phyloP scores from a whole-genome alignment of 257 asterid species.

The Ilex aquifolium region DNA sequence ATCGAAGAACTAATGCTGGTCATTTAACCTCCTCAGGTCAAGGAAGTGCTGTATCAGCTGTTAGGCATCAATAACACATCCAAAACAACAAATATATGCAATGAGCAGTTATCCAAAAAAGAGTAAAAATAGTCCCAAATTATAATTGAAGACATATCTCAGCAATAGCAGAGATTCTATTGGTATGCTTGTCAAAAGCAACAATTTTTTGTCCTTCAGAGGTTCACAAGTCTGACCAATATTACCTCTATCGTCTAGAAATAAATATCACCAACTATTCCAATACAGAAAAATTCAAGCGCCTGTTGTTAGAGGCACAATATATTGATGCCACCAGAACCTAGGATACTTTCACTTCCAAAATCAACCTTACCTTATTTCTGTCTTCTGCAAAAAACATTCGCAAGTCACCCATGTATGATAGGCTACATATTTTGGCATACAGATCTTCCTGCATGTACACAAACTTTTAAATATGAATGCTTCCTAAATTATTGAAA shows the following conservation, averaged over 20 bases:
- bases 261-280: too few relatives aligned
- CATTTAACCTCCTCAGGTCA: not conserved
- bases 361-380: constrained; percentile 53
- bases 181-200: too few relatives aligned
- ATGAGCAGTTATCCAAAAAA: not conserved
- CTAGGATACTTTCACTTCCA: not conserved
- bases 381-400: constrained; percentile 93
- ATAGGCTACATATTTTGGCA: constrained; percentile 79
- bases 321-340: not conserved
- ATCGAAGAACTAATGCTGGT: not conserved
- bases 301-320: not conserved
- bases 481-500: constrained; percentile 8
- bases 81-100: not conserved
- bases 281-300: not conserved
- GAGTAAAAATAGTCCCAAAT: not conserved
- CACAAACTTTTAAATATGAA: constrained; percentile 9
- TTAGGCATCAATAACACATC: not conserved
- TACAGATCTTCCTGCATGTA: constrained; percentile 72
- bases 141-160: not conserved
- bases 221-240: too few relatives aligned
- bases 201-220: too few relatives aligned
- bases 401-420: constrained; percentile 82
- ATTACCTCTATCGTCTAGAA: too few relatives aligned
- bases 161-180: too few relatives aligned
- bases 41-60: too few relatives aligned